Percentiles rank a stretch among this genome's conserved stretches.
Conservation (phyloP, 306 rosid genomes). For the Acacia acuminata region DNA sequence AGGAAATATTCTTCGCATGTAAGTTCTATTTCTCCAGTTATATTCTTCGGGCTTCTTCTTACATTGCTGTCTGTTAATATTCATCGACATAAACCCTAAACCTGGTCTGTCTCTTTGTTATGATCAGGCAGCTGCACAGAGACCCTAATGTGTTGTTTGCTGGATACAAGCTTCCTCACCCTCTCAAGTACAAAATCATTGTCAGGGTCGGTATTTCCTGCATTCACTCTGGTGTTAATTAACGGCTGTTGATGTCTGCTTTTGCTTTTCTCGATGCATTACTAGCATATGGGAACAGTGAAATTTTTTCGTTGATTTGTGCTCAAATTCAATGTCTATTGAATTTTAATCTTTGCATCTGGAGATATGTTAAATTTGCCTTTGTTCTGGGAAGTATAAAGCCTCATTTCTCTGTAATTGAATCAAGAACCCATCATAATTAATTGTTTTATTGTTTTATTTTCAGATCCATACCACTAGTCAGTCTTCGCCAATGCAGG, state of each 20-base stretch:
- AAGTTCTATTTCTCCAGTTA: not conserved
- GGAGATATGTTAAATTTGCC: not conserved
- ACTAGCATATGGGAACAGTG: not conserved
- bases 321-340: not conserved
- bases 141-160: conserved; percentile 84
- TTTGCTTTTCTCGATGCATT: not conserved
- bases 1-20: conserved; percentile 93
- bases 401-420: not conserved
- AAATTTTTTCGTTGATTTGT: not conserved
- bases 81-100: not conserved
- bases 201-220: conserved; percentile 64
- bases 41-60: not conserved
- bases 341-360: not conserved
- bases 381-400: not conserved
- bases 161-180: conserved; percentile 95
- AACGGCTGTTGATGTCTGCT: not conserved
- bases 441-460: conserved; percentile 11
- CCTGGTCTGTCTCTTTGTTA: not conserved
- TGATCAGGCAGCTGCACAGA: conserved; percentile 79
- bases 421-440: not conserved
- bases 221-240: not conserved
- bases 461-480: conserved; percentile 88
- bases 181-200: conserved; percentile 86
- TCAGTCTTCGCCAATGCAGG: conserved; percentile 94
- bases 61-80: not conserved